Base-by-base conservation (phyloP, 768 basidiomycete genomes). In the Amanita fuliginea region DNA sequence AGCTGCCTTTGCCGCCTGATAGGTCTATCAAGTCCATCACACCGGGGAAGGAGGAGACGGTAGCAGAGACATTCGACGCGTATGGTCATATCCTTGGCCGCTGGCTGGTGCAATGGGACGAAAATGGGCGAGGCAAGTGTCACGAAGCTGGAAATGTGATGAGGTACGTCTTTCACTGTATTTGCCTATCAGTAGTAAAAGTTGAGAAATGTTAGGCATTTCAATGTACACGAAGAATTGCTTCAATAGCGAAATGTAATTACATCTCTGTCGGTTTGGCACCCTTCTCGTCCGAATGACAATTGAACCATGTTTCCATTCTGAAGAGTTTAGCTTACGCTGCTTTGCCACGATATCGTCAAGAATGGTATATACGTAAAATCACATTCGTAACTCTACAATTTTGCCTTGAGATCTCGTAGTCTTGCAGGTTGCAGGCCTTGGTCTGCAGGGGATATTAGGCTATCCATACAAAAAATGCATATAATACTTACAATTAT, bases 41-140 rank as follows among this genome's bases (percentile, higher is more conserved):
- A 8, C 30, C 32, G 1, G 81, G 80, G 3, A 57, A 66, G 51
- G 80, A 87, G 56, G 87, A 91, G 64, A 88, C 88, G 0, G 74
- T 90, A 1, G 89, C 90, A 11, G 88, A 90, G 63, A 89, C 85
- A 2, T 55, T 71, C 37, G 75, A 83, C 54, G 62, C 67, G 34
- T 66, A 72, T 10, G 85, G 83, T 0, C 68, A 71, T 13, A 64
- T 87, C 11, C 45, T 85, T 7, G 89, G 89, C 19, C 67, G 84
- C 44, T 90, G 88, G 89, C 67, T 87, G 9, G 87, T 91, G 1
- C 72, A 68, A 43, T 91, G 88, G 86, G 78, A 70, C 13, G 74
- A 80, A 54, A 68, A 76, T 33, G 83, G 83, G 2, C 68, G 70
- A 45, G 85, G 86, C 16, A 70, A 61, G 2, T 90, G 86, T 57